These are phyloP conservation scores for Jamesozyma piceae DNA, from an alignment of 805 yeast genomes.

Conservation along the genomic window DNA sequence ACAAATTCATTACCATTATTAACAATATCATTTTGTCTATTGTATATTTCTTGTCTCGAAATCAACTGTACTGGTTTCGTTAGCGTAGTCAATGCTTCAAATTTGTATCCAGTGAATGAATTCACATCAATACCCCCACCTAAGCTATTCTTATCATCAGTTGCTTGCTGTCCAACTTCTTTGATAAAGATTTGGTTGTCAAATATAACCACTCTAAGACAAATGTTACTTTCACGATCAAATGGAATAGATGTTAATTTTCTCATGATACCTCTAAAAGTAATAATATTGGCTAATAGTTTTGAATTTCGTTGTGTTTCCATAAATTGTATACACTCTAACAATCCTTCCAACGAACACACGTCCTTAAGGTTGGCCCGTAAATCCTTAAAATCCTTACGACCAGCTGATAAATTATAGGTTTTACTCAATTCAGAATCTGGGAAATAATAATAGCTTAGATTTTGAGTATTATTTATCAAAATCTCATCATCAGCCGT, in stretches of 20 bases:
- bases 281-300: slow-evolving; percentile 53
- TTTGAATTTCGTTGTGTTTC: slow-evolving; percentile 42
- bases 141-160: neutral
- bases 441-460: slow-evolving; percentile 75
- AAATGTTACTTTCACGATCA: slow-evolving; percentile 45
- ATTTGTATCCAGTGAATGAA: slow-evolving; percentile 68
- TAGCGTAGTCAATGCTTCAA: slow-evolving; percentile 70
- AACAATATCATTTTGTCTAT: slow-evolving; percentile 48
- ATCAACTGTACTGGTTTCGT: slow-evolving; percentile 65
- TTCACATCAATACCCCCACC: slow-evolving; percentile 29
- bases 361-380: slow-evolving; percentile 40
- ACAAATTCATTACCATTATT: slow-evolving; percentile 70
- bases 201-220: slow-evolving; percentile 53
- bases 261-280: slow-evolving; percentile 79
- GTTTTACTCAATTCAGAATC: slow-evolving; percentile 50
- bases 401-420: slow-evolving; percentile 61
- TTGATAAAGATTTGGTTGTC: slow-evolving; percentile 71
- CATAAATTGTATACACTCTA: slow-evolving; percentile 43
- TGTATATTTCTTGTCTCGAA: slow-evolving; percentile 57
- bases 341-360: slow-evolving; percentile 40
- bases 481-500: slow-evolving; percentile 43
- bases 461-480: slow-evolving; percentile 41
- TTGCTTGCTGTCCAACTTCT: slow-evolving; percentile 27
- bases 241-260: slow-evolving; percentile 48
- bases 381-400: slow-evolving; percentile 47